Evolutionary conservation across 805 yeast genomes (phyloP).

Genomic region (Candida glaebosa): DNA sequence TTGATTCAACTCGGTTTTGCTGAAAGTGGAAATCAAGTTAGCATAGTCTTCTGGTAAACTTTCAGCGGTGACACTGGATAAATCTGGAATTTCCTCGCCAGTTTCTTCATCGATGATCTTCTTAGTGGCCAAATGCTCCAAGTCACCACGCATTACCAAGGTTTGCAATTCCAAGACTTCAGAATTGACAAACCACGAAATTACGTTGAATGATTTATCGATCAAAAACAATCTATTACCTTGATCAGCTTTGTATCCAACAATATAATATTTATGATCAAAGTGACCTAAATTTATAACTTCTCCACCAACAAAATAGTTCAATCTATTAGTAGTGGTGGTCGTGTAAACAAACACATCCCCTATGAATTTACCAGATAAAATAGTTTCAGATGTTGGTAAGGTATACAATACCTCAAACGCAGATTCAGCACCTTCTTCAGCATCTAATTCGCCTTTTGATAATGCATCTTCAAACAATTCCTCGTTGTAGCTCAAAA

Average conservation of each 20-base stretch:
- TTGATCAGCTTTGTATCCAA: constrained; percentile 80
- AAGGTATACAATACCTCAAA: constrained; percentile 84
- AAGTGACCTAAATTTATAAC: constrained; percentile 89
- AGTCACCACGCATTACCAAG: constrained; percentile 88
- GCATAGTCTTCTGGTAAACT: constrained; percentile 52
- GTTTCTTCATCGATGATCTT: constrained; percentile 31
- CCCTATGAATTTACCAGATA: constrained; percentile 95
- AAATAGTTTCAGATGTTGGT: constrained; percentile 62
- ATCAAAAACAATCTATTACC: constrained; percentile 88
- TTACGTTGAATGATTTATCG: constrained; percentile 83
- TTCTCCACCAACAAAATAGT: constrained; percentile 93
- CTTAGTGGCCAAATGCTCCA: constrained; percentile 55
- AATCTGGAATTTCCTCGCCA: constrained; percentile 37
- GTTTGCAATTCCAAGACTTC: constrained; percentile 95
- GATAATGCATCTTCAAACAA: constrained; percentile 60
- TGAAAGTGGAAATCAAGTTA: constrained; percentile 52
- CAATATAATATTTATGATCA: constrained; percentile 78
- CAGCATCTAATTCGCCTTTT: constrained; percentile 58
- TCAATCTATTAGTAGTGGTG: constrained; percentile 71
- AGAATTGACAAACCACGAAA: constrained; percentile 76
- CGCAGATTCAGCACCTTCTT: constrained; percentile 85
- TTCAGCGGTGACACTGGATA: constrained; percentile 46
- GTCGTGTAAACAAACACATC: constrained; percentile 95
- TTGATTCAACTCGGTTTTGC: constrained; percentile 65
- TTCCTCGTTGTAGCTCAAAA: constrained; percentile 70